Percentiles rank a stretch among this genome's conserved stretches.
Conservation (phyloP, 495 filamentous ascomycete species). For the Penicillium pulvis region DNA sequence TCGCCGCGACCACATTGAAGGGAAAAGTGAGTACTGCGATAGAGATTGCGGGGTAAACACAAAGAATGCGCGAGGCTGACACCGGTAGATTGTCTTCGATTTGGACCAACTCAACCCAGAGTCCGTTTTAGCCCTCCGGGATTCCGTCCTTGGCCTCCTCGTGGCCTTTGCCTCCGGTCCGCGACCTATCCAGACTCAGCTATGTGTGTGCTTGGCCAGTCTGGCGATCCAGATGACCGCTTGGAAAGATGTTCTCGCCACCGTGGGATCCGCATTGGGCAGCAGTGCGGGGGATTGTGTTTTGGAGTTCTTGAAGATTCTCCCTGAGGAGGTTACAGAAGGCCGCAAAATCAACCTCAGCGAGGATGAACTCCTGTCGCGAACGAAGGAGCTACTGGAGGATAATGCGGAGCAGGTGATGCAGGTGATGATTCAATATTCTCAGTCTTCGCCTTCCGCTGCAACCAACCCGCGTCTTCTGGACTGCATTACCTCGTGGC, state of each 20-base stretch:
- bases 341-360: slow-evolving; percentile 98
- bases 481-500: slow-evolving; percentile 95
- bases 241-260: slow-evolving; percentile 91
- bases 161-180: slow-evolving; percentile 78
- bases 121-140: slow-evolving; percentile 73
- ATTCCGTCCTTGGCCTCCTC: slow-evolving; percentile 78
- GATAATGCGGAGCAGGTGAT: slow-evolving; percentile 89
- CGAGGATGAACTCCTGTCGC: slow-evolving; percentile 84
- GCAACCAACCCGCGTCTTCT: slow-evolving; percentile 87
- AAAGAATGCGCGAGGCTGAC: slow-evolving; percentile 26
- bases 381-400: slow-evolving; percentile 85
- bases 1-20: slow-evolving; percentile 94
- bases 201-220: slow-evolving; percentile 92
- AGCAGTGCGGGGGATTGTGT: slow-evolving; percentile 78
- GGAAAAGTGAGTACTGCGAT: slow-evolving; percentile 73
- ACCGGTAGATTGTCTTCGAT: slow-evolving; percentile 73
- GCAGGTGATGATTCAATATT: slow-evolving; percentile 80
- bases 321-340: slow-evolving; percentile 98
- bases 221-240: slow-evolving; percentile 92
- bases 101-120: slow-evolving; percentile 80
- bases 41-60: background rate
- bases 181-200: slow-evolving; percentile 87
- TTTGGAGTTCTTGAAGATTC: slow-evolving; percentile 91
- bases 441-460: slow-evolving; percentile 78
- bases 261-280: slow-evolving; percentile 78